Evolutionary conservation across 2,329 filamentous ascomycete species (phyloP), one percentile per base, ranked within the genome.

Genomic region (Ophiosphaerella korrae): DNA sequence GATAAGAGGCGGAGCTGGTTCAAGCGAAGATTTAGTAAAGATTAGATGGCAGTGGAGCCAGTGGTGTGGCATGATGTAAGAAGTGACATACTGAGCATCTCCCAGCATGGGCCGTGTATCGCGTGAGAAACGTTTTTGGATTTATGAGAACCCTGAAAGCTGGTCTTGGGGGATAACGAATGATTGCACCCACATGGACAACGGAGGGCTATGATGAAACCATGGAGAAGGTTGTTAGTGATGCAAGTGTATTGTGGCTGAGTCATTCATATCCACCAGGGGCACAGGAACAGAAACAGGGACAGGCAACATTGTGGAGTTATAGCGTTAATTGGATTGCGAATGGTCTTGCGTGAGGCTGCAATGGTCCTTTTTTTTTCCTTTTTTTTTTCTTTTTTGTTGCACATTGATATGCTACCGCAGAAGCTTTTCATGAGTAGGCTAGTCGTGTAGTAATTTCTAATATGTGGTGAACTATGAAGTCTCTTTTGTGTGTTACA

Each of bases 1-100:
- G 66, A 68, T 21, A 96, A 96, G 81, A 83, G 89, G 58, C 92
- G 92, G 82, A 94, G 92, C 71, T 96, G 92, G 91, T 87, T 97
- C 66, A 85, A 89, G 68, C 85, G 86, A 63, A 83, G 87, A 48
- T 94, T 96, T 74, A 94, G 88, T 80, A 92, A 81, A 74, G 78
- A 76, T 41, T 77, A 73, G 63, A 12, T n/a, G 16, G n/a, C 14
- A 14, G 9, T 4, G 31, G n/a, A 29, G 26, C 24, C 18, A 16
- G 41, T 9, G 36, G 29, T 3, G 14, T n/a, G 32, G 14, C n/a
- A 24, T 14, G 23, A 33, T 21, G 13, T 21, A 42, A 14, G 23
- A 23, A 23, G 16, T 18, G 36, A 12, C 14, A 38, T 38, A 14
- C 11, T 23, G 7, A 23, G 14, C n/a, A 46, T 42, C 46, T 29